A percentile compares a stretch with the other conserved stretches of the same genome.
Conservation (phyloP, 805 yeast species). For the Candida sphagnicola region DNA sequence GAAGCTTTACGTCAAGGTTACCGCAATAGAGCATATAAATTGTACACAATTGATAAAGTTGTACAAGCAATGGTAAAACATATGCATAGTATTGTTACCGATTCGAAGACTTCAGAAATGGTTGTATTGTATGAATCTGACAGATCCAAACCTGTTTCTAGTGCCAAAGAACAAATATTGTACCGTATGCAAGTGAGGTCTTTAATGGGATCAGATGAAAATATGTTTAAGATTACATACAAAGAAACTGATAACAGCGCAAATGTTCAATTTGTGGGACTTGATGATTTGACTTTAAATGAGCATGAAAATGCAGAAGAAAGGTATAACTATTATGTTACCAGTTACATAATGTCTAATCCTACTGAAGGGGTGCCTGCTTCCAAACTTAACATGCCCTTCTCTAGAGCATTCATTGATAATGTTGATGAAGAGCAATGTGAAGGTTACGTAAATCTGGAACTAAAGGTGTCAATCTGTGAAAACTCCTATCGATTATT, state of each 20-base stretch:
- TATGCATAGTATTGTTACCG: constrained; percentile 78
- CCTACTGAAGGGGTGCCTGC: constrained; percentile 95
- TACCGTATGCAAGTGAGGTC: constrained; percentile 86
- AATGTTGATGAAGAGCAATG: constrained; percentile 52
- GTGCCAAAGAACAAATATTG: constrained; percentile 82
- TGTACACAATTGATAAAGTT: constrained; percentile 91
- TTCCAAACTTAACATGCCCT: constrained; percentile 73
- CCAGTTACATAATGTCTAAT: constrained; percentile 89
- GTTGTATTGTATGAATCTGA: constrained; percentile 80
- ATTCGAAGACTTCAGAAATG: constrained; percentile 75
- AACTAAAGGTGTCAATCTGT: constrained; percentile 73
- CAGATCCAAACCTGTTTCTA: constrained; percentile 57
- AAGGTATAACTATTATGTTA: constrained; percentile 88
- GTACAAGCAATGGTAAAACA: constrained; percentile 72
- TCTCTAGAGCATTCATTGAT: constrained; percentile 57
- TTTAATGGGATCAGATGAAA: constrained; percentile 76
- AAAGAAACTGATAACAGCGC: constrained; percentile 50
- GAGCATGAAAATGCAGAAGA: constrained; percentile 72
- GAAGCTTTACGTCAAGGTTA: constrained; percentile 94
- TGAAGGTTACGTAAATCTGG: constrained; percentile 65
- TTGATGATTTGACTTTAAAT: constrained; percentile 80
- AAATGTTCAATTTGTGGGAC: constrained; percentile 75
- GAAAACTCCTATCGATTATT: constrained; percentile 74
- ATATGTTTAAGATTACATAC: constrained; percentile 84
- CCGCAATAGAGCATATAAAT: constrained; percentile 86